phyloP scores from a whole-genome alignment of 768 basidiomycete species.

The Termitomyces sp. region DNA sequence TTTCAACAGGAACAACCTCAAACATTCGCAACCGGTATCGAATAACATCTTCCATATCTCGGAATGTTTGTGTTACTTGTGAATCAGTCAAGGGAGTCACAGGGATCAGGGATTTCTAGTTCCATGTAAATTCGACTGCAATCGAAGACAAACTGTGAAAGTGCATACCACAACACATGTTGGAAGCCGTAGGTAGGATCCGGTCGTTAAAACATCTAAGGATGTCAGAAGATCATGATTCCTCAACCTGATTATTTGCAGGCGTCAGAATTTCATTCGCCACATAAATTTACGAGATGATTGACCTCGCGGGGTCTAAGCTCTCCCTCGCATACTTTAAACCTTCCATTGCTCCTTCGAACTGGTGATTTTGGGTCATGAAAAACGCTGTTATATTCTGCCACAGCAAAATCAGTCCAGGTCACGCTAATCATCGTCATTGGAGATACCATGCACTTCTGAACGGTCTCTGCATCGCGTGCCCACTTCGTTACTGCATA shows the following conservation, averaged over 20 bases:
- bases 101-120: conserved; percentile 69
- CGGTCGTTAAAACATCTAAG: conserved; percentile 81
- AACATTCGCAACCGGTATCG: conserved; percentile 73
- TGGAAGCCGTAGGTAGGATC: conserved; percentile 82
- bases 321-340: conserved; percentile 63
- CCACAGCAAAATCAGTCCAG: conserved; percentile 1
- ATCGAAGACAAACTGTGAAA: neutral
- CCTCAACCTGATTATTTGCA: conserved; percentile 47
- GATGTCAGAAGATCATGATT: conserved; percentile 94
- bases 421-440: neutral
- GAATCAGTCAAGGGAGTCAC: conserved; percentile 58
- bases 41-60: conserved; percentile 72
- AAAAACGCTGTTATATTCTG: conserved; percentile 88
- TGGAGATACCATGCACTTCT: conserved; percentile 73
- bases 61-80: conserved; percentile 60
- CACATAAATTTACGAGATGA: neutral
- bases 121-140: conserved; percentile 8
- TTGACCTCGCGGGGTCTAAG: conserved; percentile 75
- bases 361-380: conserved; percentile 79
- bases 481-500: conserved; percentile 88
- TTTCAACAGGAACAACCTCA: conserved; percentile 79
- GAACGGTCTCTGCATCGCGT: conserved; percentile 75
- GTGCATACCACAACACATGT: conserved; percentile 64
- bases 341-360: conserved; percentile 61
- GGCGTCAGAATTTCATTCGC: neutral